Percentiles rank a stretch among this genome's conserved stretches.
Evolutionary conservation across 1,284 basidiomycete species (phyloP).

Genomic region (Tylopilus orsonianus): DNA sequence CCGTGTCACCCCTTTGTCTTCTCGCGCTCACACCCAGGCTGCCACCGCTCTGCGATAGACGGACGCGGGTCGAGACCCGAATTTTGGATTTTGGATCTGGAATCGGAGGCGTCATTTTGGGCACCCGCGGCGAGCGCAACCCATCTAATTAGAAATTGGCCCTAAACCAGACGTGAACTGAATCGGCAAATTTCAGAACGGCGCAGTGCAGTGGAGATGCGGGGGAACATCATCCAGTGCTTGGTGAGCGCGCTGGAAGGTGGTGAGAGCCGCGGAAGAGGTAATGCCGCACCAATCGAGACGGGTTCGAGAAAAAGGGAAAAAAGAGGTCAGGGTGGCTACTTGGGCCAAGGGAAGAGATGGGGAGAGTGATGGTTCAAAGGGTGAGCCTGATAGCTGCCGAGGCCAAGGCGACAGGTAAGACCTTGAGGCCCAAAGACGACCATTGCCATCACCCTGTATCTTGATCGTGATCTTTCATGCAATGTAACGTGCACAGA

Average conservation of each 20-base stretch:
- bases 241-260: slow-evolving; percentile 21
- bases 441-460: too few species aligned
- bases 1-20: background rate
- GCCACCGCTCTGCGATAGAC: slow-evolving; percentile 4
- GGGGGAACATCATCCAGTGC: slow-evolving; percentile 47
- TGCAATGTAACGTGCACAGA: too few species aligned
- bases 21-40: too few species aligned
- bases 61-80: slow-evolving; percentile 2
- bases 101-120: slow-evolving; percentile 1
- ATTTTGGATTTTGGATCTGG: background rate
- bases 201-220: slow-evolving; percentile 49
- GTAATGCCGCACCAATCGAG: background rate
- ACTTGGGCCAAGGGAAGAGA: too few species aligned
- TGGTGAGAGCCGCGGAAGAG: background rate
- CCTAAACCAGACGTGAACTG: slow-evolving; percentile 61
- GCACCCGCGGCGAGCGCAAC: slow-evolving; percentile 35
- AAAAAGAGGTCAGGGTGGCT: too few species aligned
- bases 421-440: too few species aligned
- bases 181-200: slow-evolving; percentile 61
- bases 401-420: too few species aligned
- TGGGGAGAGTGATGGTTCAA: too few species aligned
- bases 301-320: background rate
- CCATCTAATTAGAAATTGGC: slow-evolving; percentile 57
- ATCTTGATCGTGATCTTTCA: too few species aligned
- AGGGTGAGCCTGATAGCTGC: too few species aligned